Conservation (phyloP, 352 stramenopile genomes). For the Phytophthora hibernalis region DNA sequence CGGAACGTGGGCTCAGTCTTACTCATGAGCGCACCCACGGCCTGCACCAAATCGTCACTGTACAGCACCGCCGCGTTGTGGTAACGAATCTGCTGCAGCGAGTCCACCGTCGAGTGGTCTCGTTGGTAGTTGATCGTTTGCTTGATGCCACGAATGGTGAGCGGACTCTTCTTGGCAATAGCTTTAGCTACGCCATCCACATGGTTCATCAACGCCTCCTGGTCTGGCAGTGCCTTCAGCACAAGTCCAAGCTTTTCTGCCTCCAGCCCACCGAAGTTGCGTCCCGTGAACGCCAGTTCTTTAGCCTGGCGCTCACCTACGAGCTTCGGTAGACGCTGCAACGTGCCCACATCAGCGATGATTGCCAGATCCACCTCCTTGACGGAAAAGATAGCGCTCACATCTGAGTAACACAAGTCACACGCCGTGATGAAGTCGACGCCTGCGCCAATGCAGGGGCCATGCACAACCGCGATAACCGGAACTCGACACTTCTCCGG, state of each 20-base stretch:
- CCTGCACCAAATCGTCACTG: slow-evolving; percentile 84
- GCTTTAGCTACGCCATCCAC: slow-evolving; percentile 56
- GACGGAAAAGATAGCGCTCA: slow-evolving; percentile 84
- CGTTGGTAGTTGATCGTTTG: slow-evolving; percentile 88
- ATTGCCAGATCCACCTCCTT: slow-evolving; percentile 92
- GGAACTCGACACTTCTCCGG: slow-evolving; percentile 87
- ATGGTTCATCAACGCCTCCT: slow-evolving; percentile 64
- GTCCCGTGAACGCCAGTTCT: slow-evolving; percentile 87
- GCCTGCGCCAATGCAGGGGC: slow-evolving; percentile 83
- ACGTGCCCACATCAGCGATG: slow-evolving; percentile 88
- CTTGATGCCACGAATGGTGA: slow-evolving; percentile 90
- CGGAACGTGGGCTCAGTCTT: slow-evolving; percentile 72
- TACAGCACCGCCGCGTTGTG: slow-evolving; percentile 88
- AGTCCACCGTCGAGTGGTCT: slow-evolving; percentile 83
- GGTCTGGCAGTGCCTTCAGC: slow-evolving; percentile 70
- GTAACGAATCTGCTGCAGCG: slow-evolving; percentile 81
- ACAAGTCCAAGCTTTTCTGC: slow-evolving; percentile 83
- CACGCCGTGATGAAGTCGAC: slow-evolving; percentile 91
- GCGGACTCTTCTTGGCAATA: slow-evolving; percentile 86
- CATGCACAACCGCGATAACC: slow-evolving; percentile 85
- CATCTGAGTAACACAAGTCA: slow-evolving; percentile 86
- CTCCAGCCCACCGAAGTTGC: slow-evolving; percentile 79
- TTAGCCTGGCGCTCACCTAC: slow-evolving; percentile 86
- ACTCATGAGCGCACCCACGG: slow-evolving; percentile 76
- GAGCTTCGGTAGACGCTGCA: slow-evolving; percentile 88